A percentile compares a stretch with the other conserved stretches of the same genome.
Conservation (phyloP, 1,284 basidiomycete genomes). For the Vanrija pseudolonga region DNA sequence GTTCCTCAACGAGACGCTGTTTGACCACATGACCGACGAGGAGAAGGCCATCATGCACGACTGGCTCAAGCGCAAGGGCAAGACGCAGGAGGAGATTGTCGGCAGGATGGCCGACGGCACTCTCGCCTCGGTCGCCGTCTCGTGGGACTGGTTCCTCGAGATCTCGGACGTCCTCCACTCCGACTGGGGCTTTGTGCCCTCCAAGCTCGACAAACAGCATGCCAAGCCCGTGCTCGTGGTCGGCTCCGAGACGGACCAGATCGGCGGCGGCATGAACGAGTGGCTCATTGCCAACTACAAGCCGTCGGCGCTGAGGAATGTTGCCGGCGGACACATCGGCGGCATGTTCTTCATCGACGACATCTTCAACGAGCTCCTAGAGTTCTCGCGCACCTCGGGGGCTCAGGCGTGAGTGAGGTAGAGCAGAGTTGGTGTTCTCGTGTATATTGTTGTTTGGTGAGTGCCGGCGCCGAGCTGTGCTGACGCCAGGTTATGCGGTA, state of each 20-base stretch:
- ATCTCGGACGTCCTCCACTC: constrained; percentile 53
- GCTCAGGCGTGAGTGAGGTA: too few relatives aligned
- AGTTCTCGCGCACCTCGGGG: not conserved
- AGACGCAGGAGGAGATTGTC: constrained; percentile 52
- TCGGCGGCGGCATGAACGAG: constrained; percentile 51
- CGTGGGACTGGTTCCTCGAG: constrained; percentile 57
- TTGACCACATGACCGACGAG: constrained; percentile 51
- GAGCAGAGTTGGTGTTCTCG: too few relatives aligned
- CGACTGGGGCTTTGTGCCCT: constrained; percentile 57
- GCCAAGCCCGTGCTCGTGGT: constrained; percentile 54
- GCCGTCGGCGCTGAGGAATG: constrained; percentile 46
- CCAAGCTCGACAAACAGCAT: constrained; percentile 53
- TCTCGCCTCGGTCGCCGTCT: constrained; percentile 52
- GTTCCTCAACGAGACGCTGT: constrained; percentile 49
- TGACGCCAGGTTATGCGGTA: too few relatives aligned
- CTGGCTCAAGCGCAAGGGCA: constrained; percentile 32
- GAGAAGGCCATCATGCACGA: constrained; percentile 51
- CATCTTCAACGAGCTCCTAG: constrained; percentile 40
- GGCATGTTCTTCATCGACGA: constrained; percentile 52
- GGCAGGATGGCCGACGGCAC: constrained; percentile 51
- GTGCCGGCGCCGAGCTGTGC: too few relatives aligned
- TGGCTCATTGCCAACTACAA: constrained; percentile 54
- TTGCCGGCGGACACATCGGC: constrained; percentile 56
- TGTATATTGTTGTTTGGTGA: too few relatives aligned
- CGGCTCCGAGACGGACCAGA: constrained; percentile 48